Evolutionary conservation across 345 rosid species (phyloP).

Genomic region (Citrus maxima): DNA sequence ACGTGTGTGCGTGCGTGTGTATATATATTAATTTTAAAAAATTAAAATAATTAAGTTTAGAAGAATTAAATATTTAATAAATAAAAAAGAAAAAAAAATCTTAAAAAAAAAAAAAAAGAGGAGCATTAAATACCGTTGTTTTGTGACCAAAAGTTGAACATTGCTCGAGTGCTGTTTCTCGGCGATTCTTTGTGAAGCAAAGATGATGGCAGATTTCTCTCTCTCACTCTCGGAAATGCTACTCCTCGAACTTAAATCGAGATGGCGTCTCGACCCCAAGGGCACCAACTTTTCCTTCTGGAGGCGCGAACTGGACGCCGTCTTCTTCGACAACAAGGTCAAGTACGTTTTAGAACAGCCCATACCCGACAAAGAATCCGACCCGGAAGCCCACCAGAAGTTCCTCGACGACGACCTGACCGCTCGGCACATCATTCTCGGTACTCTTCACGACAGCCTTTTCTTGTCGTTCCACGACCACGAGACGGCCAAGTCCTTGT

Average conservation of each 20-base stretch:
- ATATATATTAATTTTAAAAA: too few relatives aligned
- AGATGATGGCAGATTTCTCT: background rate
- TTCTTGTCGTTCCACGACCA: background rate
- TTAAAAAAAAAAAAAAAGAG: too few relatives aligned
- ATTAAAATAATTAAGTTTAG: too few relatives aligned
- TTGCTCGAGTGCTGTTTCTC: too few relatives aligned
- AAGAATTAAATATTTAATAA: too few relatives aligned
- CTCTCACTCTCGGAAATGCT: background rate
- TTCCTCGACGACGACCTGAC: background rate
- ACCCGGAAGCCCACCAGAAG: background rate
- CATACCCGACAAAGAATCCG: background rate
- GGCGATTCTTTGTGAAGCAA: too few relatives aligned
- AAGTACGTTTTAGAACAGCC: slow-evolving; percentile 1
- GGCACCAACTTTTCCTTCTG: slow-evolving; percentile 2
- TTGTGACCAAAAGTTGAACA: too few relatives aligned
- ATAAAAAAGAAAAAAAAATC: too few relatives aligned
- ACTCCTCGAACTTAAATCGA: background rate
- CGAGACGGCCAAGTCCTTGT: background rate
- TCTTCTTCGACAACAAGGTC: background rate
- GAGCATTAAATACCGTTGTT: too few relatives aligned
- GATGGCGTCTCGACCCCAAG: background rate
- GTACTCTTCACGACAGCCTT: background rate
- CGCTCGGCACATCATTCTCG: background rate
- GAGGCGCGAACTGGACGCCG: background rate
- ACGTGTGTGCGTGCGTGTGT: fast-evolving